Base-by-base conservation (phyloP, 441 rosid genomes). In the Melastoma candidum region DNA sequence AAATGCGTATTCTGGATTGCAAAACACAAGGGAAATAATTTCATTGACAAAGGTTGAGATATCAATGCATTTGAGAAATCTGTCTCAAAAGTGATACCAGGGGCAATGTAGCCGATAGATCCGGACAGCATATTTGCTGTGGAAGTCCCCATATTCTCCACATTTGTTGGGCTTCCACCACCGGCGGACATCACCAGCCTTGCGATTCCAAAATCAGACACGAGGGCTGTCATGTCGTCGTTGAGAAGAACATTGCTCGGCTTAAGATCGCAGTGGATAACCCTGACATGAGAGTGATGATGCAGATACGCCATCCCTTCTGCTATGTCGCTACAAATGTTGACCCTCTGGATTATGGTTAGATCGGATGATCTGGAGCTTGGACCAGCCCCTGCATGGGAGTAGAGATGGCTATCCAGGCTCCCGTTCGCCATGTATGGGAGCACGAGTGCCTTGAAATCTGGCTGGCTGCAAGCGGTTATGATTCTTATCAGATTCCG, bases 221-320 rank as follows among this genome's bases (percentile, higher is more conserved):
- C 41, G 1, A 36, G 41, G 7, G 41, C 7, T 36, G 41, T 36
- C 41, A 36, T 36, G 8, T 36, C 41, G 8, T 36, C 41, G 8
- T 36, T 36, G 41, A 36, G 41, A 29, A 29, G 36, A 29, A 29
- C 36, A 29, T 29, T 29, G 36, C 36, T 29, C 36, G 41, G 41
- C 41, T 36, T 36, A 6, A 36, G 41, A 36, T 36, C 41, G 8
- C 41, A 36, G 8, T 36, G 41, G 8, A 36, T 36, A 36, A 36
- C 41, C 8, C 41, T 36, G 41, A 36, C 41, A 36, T 36, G 41
- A 9, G 41, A 36, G 41, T 3, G 73, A 53, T 76, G 77, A 61
- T 72, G 81, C 56, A 76, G 52, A 65, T 76, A 72, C 14, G 73
- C 81, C 75, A 76, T 63, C 12, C 73, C 77, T 63, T 70, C 71